A percentile compares a stretch with the other conserved stretches of the same genome.
Conservation (phyloP, 257 asterid genomes). For the Anisodus acutangulus region DNA sequence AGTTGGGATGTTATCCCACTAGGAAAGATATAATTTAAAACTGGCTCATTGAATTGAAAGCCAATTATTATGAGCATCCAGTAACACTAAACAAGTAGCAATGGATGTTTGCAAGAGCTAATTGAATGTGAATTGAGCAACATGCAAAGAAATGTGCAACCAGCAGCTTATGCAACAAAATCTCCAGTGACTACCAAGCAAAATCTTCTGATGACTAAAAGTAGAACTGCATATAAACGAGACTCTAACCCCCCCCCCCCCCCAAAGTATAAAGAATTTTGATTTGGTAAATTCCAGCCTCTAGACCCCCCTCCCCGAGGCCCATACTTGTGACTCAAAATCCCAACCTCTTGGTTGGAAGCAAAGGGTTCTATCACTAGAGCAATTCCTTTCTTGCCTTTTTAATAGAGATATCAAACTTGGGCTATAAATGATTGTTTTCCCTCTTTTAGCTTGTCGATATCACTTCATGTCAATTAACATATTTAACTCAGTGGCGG, state of each 20-base stretch:
- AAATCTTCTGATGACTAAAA: neutral
- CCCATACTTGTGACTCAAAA: neutral
- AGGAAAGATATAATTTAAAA: neutral
- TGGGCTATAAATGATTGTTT: neutral
- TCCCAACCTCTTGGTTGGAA: neutral
- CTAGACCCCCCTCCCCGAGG: neutral
- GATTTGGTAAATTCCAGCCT: neutral
- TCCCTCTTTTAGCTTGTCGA: neutral
- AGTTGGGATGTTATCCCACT: neutral
- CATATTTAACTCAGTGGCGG: conserved; percentile 5
- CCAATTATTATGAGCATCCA: neutral
- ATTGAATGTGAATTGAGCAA: neutral
- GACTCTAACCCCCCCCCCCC: neutral
- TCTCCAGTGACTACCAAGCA: no score
- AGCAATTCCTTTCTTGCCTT: neutral
- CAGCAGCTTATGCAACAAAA: neutral
- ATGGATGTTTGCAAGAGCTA: neutral
- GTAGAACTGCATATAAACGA: neutral
- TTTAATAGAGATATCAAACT: neutral
- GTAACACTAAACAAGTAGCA: neutral
- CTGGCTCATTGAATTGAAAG: neutral
- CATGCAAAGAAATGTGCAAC: neutral
- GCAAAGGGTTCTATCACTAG: neutral
- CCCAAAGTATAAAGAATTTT: no score
- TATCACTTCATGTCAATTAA: neutral